Evolutionary conservation across 2,329 filamentous ascomycete genomes (phyloP).

Genomic region (Aspergillus ustus): DNA sequence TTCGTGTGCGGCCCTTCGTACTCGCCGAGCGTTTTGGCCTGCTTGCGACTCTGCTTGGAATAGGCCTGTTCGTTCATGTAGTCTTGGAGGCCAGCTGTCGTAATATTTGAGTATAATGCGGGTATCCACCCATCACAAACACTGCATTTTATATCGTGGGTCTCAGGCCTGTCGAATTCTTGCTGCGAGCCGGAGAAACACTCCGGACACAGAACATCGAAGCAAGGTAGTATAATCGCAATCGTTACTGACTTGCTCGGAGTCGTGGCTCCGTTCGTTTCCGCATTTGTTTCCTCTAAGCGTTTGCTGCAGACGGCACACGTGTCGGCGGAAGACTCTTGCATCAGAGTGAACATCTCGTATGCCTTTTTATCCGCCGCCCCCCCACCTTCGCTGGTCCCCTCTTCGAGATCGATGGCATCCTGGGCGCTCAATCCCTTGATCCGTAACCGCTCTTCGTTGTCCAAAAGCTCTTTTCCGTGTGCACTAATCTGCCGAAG

Average conservation of each 20-base stretch:
- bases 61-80: conserved; percentile 61
- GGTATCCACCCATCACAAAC: conserved; percentile 69
- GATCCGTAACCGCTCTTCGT: conserved; percentile 78
- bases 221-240: conserved; percentile 81
- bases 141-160: conserved; percentile 62
- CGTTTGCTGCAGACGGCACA: conserved; percentile 73
- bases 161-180: conserved; percentile 54
- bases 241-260: conserved; percentile 56
- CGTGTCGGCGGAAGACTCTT: conserved; percentile 75
- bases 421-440: conserved; percentile 82
- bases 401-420: conserved; percentile 86
- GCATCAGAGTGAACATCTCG: conserved; percentile 82
- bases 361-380: conserved; percentile 76
- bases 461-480: conserved; percentile 85
- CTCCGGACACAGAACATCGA: conserved; percentile 77
- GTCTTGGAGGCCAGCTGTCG: conserved; percentile 58
- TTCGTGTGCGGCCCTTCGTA: conserved; percentile 93
- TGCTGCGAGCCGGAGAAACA: conserved; percentile 69
- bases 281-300: conserved; percentile 58
- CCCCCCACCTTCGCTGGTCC: conserved; percentile 63
- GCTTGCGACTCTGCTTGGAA: conserved; percentile 57
- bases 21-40: conserved; percentile 64
- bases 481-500: conserved; percentile 91
- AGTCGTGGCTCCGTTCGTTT: conserved; percentile 56
- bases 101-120: conserved; percentile 70